Base-by-base conservation (phyloP, 352 stramenopile genomes). In the Phytopythium mirpurense region DNA sequence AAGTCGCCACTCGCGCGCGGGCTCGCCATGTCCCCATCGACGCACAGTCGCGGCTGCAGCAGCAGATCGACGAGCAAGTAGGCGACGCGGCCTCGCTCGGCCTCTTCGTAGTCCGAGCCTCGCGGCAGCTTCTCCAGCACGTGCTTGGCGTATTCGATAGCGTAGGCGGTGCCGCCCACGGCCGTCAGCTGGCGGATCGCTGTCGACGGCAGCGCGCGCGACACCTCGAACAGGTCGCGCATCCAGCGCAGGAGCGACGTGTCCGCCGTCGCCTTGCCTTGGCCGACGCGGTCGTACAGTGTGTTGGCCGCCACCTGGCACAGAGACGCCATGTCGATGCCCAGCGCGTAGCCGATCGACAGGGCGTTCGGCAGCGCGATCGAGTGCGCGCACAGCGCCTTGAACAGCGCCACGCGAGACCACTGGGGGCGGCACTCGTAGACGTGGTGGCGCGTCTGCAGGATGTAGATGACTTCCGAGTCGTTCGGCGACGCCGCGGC, bases 381-480 rank as follows among this genome's bases (percentile, higher is more conserved):
- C 1, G 59, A 59, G 12, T 65, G 79, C 10, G 51, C 56, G 31
- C 82, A 75, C 15, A 95, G 62, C 18, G 84, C 78, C 35, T 84
- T 82, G 40, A 93, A 95, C 12, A 95, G 74, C 9, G 80, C 74
- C 44, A 92, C 67, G 15, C 82, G 78, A 0, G 84, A 92, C 84
- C 84, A 95, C 54, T 92, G 83, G 0, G 84, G 80, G 15, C 83
- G 77, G 36, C 84, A 95, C 59, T 95, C 84, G 58, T 95, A 95
- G 54, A 93, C 80, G 31, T 90, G 61, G 52, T 91, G 83, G 21
- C 74, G 71, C 5, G 83, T 94, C 65, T 92, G 81, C 34, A 94
- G 43, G 8, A 94, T 67, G 51, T 89, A 94, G n/a, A 92, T 82
- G 18, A 88, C 70, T 34, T 88, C 72, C n/a, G 68, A 66, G 8